Base-by-base conservation (phyloP, 805 yeast species). In the Kurtzmaniella fragi region DNA sequence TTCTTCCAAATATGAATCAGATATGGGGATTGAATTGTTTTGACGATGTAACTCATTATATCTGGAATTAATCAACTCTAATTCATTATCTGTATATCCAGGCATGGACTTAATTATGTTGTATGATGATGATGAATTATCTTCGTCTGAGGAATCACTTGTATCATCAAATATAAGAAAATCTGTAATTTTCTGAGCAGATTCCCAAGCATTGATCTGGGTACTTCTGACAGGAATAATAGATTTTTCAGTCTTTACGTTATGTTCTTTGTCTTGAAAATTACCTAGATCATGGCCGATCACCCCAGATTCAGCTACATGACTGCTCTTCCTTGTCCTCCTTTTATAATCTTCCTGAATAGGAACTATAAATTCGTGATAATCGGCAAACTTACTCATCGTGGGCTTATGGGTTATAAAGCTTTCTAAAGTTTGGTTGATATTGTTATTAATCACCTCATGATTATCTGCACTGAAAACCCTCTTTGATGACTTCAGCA, bases 151-250 rank as follows among this genome's bases (percentile, higher is more conserved):
- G 26, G 45, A 42, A 35, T 54, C 62, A 17, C 54, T 50, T 12
- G 53, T 52, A 35, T 52, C 50, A 34, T 62, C 67, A 41, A 67
- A 67, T 2, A 68, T 64, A 27, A 67, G 43, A 38, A 58, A 65
- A 17, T 52, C 47, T 40, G 62, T 57, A 32, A 64, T 57, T 43
- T 62, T 60, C 42, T 68, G 73, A 1, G 71, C 73, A 20, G 64
- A 57, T 43, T 68, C 73, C 74, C 74, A 68, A 14, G 72, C 72
- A 37, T 59, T 57, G 10, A 67, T 53, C 45, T 67, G 72, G n/a
- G 70, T 62, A 31, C 62, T 64, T 47, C 62, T 67, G 8, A 66
- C 48, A 16, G 64, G 62, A n/a, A 53, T 36, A 27, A 20, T 34
- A 2, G 16, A 17, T 11, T 13, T 38, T 11, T 34, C 44, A 3